Base-by-base conservation (phyloP, 306 rosid species). In the Vigna trinervia region DNA sequence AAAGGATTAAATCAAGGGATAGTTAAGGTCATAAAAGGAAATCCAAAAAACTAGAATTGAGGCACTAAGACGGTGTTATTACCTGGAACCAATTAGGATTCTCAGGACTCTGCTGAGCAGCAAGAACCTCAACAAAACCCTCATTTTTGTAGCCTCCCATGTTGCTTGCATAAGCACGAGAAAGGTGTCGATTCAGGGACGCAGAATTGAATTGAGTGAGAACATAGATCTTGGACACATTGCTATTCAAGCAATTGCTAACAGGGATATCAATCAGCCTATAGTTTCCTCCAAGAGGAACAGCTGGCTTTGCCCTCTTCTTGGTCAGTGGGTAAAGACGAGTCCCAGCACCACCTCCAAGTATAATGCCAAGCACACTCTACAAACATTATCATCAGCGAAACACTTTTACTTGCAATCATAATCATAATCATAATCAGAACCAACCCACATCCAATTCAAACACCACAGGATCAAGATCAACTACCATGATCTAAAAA, bases 61-160 rank as follows among this genome's bases (percentile, higher is more conserved):
- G 73, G 34, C n/a, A 12, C 74, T 11, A 45, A 45, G 70, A 23
- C 12, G 8, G 32, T 9, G 58, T 32, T 20, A 47, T 85, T 47
- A 93, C 98, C 98, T 95, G 99, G 56, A 95, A 95, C 99, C 99
- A 95, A 80, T 95, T 95, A 57, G 99, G 99, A 80, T 95, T 95
- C 86, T 95, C 99, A 0, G 99, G 97, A 73, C 99, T 95, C 87
- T 95, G 99, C 86, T 95, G 99, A 12, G 99, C 99, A 8, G 99
- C 99, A 3, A 95, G 99, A 78, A 95, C 99, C 75, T 95, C 99
- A 23, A 95, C 99, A 64, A 95, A 95, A 8, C 99, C 99, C 76
- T 95, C 99, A 50, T 90, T 95, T 56, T 95, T 95, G 83, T 95
- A 90, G 46, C 99, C 99, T 4, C 97, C 97, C 92, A 95, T 86